Evolutionary conservation across 1,284 basidiomycete genomes (phyloP).

Genomic region (Thelephora terrestris): DNA sequence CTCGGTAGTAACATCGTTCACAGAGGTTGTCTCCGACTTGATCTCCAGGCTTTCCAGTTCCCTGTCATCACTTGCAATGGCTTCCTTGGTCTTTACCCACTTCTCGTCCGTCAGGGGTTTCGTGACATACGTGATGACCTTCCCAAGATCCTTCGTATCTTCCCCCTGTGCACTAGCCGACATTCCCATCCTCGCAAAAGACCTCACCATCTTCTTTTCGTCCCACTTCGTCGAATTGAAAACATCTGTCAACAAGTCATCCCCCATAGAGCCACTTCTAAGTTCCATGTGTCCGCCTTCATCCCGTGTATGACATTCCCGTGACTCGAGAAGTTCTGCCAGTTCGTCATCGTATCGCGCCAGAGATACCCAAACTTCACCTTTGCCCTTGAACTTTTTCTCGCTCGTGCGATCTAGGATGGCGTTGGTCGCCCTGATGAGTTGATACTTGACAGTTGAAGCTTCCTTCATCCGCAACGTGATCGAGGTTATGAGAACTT

Average conservation of each 20-base stretch:
- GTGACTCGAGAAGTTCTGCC: constrained; percentile 47
- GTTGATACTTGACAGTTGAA: constrained; percentile 35
- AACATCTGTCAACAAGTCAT: constrained; percentile 29
- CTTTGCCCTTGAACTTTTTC: constrained; percentile 18
- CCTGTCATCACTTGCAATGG: constrained; percentile 18
- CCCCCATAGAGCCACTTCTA: constrained; percentile 27
- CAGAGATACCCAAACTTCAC: constrained; percentile 64
- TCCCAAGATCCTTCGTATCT: constrained; percentile 23
- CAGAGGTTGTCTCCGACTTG: constrained; percentile 32
- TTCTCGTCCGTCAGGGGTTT: constrained; percentile 32
- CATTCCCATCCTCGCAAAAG: constrained; percentile 54
- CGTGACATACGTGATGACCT: constrained; percentile 33
- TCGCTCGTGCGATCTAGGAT: constrained; percentile 35
- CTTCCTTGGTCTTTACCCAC: constrained; percentile 33
- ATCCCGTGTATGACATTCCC: constrained; percentile 45
- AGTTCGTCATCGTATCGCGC: constrained; percentile 67
- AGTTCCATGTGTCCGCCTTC: constrained; percentile 30
- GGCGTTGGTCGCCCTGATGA: constrained; percentile 46
- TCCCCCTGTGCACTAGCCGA: constrained; percentile 24
- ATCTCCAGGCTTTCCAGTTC: constrained; percentile 17
- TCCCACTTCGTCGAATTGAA: constrained; percentile 58
- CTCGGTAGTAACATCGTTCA: constrained; percentile 28
- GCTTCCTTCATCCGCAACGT: constrained; percentile 48
- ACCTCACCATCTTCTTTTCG: constrained; percentile 63
- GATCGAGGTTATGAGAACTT: constrained; percentile 37